Percentiles rank a stretch among this genome's conserved stretches.
Evolutionary conservation across 768 basidiomycete genomes (phyloP).

Genomic region (Coprinellus micaceus): DNA sequence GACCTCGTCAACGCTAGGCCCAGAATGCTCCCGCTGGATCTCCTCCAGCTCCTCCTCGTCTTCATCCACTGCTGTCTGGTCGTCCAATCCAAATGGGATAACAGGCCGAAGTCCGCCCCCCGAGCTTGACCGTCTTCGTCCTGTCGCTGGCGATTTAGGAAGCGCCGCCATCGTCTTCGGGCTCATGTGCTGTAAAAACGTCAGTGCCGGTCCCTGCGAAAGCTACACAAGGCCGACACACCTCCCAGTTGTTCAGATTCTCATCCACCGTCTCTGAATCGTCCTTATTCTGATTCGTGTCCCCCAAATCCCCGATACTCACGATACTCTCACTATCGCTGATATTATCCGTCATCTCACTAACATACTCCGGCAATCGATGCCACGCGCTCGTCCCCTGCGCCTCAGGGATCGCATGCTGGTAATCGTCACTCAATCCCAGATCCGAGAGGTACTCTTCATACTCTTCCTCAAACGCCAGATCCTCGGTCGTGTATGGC

Average conservation of each 20-base stretch:
- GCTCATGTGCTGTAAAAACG: slow-evolving; percentile 78
- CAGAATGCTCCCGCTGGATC: slow-evolving; percentile 71
- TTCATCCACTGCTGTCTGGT: slow-evolving; percentile 69
- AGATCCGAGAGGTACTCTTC: slow-evolving; percentile 93
- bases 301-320: slow-evolving; percentile 83
- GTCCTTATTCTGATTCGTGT: slow-evolving; percentile 63
- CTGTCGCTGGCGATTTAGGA: slow-evolving; percentile 80
- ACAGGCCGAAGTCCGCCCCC: slow-evolving; percentile 84
- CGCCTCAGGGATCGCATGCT: slow-evolving; percentile 34
- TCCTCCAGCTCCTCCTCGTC: slow-evolving; percentile 76
- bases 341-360: slow-evolving; percentile 81
- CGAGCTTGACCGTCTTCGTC: slow-evolving; percentile 76
- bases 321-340: slow-evolving; percentile 94
- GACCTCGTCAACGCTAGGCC: slow-evolving; percentile 85
- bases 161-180: slow-evolving; percentile 92
- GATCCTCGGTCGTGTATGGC: slow-evolving; percentile 89
- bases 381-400: slow-evolving; percentile 68
- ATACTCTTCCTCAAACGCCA: slow-evolving; percentile 94
- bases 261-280: slow-evolving; percentile 67
- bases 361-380: slow-evolving; percentile 71
- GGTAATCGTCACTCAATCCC: slow-evolving; percentile 63
- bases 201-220: slow-evolving; percentile 4
- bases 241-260: slow-evolving; percentile 96
- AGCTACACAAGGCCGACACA: slow-evolving; percentile 31
- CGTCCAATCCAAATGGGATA: slow-evolving; percentile 67